phyloP scores from a whole-genome alignment of 371 early-diverging fungal species.

The Mucor irregularis region DNA sequence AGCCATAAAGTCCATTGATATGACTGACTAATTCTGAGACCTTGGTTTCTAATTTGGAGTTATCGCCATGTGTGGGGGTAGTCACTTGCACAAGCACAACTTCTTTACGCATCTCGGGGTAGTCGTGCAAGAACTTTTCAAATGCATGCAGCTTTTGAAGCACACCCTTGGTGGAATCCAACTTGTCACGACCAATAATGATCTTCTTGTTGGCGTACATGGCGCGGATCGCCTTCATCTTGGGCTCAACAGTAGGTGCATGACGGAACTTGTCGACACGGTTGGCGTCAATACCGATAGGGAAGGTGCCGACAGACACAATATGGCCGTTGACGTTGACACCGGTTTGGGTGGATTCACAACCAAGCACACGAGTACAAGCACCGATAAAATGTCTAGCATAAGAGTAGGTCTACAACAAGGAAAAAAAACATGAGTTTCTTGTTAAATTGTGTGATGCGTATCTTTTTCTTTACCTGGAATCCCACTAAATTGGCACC shows the following conservation, averaged over 20 bases:
- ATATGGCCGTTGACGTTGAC: constrained; percentile 75
- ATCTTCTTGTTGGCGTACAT: constrained; percentile 92
- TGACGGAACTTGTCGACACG: constrained; percentile 46
- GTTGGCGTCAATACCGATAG: constrained; percentile 96
- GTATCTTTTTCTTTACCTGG: constrained; percentile 45
- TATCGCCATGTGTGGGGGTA: constrained; percentile 56
- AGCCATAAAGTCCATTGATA: constrained; percentile 94
- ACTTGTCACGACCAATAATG: constrained; percentile 97
- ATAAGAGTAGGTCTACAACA: constrained; percentile 85
- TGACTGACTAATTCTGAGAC: constrained; percentile 87
- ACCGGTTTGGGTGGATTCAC: constrained; percentile 85
- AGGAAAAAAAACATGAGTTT: neutral
- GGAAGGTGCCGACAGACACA: constrained; percentile 88
- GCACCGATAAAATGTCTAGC: constrained; percentile 95
- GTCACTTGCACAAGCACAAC: constrained; percentile 91
- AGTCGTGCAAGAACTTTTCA: constrained; percentile 86
- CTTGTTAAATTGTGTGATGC: neutral
- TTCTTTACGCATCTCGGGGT: constrained; percentile 88
- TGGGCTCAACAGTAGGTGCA: constrained; percentile 60
- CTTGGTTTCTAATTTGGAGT: constrained; percentile 76
- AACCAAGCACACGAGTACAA: constrained; percentile 89
- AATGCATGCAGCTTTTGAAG: constrained; percentile 95
- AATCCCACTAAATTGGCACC: constrained; percentile 92
- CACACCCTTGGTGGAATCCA: constrained; percentile 98
- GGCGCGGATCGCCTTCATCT: constrained; percentile 78